Percentiles rank a stretch among this genome's conserved stretches.
Evolutionary conservation across 2,329 filamentous ascomycete genomes (phyloP).

Genomic region (Amauroascus niger): DNA sequence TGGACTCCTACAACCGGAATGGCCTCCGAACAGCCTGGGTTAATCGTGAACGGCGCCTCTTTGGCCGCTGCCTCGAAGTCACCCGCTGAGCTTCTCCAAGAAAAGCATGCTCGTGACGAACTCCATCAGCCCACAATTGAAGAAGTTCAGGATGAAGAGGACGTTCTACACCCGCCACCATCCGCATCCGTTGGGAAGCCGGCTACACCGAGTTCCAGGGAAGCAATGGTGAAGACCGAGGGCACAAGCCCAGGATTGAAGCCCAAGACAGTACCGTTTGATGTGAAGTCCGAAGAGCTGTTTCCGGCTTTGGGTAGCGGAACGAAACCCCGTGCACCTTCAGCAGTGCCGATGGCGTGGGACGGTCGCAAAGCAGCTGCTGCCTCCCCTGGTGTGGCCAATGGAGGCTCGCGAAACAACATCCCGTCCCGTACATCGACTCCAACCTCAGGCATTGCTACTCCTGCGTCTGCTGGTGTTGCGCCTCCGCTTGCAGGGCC

Average conservation of each 20-base stretch:
- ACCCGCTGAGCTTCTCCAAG: constrained; percentile 45
- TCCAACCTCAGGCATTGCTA: constrained; percentile 48
- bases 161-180: constrained; percentile 49
- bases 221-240: constrained; percentile 48
- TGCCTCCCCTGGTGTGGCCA: constrained; percentile 39
- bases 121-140: constrained; percentile 61
- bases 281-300: constrained; percentile 78
- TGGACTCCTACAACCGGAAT: not conserved
- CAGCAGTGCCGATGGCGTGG: constrained; percentile 64
- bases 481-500: constrained; percentile 29
- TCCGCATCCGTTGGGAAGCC: constrained; percentile 32
- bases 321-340: constrained; percentile 51
- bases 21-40: constrained; percentile 12
- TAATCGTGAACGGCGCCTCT: constrained; percentile 12
- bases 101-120: constrained; percentile 45
- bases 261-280: constrained; percentile 43
- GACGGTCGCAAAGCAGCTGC: constrained; percentile 49
- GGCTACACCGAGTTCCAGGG: constrained; percentile 28
- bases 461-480: constrained; percentile 18
- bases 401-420: constrained; percentile 32
- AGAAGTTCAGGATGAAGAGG: constrained; percentile 71
- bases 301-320: constrained; percentile 82
- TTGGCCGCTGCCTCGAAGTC: constrained; percentile 26
- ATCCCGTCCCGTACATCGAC: constrained; percentile 48
- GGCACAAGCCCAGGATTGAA: constrained; percentile 31